Base-by-base conservation (phyloP, 345 rosid genomes). In the Pugionium cornutum region DNA sequence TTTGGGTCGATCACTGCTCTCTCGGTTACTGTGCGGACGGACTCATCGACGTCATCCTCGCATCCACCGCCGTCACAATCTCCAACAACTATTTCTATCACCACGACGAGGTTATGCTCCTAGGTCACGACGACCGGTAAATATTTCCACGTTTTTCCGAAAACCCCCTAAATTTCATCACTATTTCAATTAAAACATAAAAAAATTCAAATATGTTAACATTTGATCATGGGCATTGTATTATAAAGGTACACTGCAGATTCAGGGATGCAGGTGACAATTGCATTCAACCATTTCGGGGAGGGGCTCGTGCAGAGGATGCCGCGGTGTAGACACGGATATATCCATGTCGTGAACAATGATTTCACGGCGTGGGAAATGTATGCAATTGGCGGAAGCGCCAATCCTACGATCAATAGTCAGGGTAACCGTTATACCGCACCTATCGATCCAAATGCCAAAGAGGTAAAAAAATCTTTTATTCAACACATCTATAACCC, bases 301-400 rank as follows among this genome's bases (percentile, higher is more conserved):
- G 69, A 69, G 47, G 95, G 64, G 67, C 80, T 95, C 41, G 97
- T 91, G 63, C 97, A 95, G 82, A 81, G 99, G 11, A 95, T 95
- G 99, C 98, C 98, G 0, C 76, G 98, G 76, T 95, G 98, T 61
- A 70, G 99, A 37, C 79, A 79, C 2, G 99, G 99, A 4, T 95
- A 95, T 6, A 91, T 91, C 33, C 99, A 95, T n/a, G 96, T 95
- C 4, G 99, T 86, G 33, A 95, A 95, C 39, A 95, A 95, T 39
- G 96, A 89, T 66, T 95, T 89, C 48, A 84, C 89, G 0, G 78
- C 78, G 0, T 95, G 99, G 99, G 77, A 91, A 75, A 95, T 95
- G 98, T 91, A 95, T 56, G 99, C 99, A 0, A 91, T 95, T 25
- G 99, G 99, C 2, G 98, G 99, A 4, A 95, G 99, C 62, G 98